Evolutionary conservation across 768 basidiomycete species (phyloP).

Genomic region (Chalciporus piperatus): DNA sequence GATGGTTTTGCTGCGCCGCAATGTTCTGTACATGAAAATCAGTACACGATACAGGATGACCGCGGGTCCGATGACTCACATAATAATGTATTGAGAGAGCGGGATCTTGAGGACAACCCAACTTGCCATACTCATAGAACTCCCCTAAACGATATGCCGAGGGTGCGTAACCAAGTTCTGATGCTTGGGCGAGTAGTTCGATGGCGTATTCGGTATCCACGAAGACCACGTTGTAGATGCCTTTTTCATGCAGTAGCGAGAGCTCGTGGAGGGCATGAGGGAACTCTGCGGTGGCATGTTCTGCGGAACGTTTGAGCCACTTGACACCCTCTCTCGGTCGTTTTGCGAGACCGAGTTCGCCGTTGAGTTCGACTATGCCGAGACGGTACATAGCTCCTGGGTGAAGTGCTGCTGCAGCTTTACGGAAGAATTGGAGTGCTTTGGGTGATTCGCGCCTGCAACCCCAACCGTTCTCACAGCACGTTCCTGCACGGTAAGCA

Average conservation of each 20-base stretch:
- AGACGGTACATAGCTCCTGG: slow-evolving; percentile 97
- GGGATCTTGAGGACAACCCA: slow-evolving; percentile 96
- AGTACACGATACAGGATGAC: slow-evolving; percentile 9
- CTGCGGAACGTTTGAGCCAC: slow-evolving; percentile 97
- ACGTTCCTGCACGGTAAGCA: slow-evolving; percentile 92
- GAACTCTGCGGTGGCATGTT: slow-evolving; percentile 91
- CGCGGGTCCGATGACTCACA: slow-evolving; percentile 49
- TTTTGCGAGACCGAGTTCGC: slow-evolving; percentile 82
- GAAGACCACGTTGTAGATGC: slow-evolving; percentile 97
- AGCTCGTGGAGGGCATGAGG: slow-evolving; percentile 96
- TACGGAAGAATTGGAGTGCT: slow-evolving; percentile 89
- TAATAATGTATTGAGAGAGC: slow-evolving; percentile 99
- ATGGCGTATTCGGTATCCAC: slow-evolving; percentile 95
- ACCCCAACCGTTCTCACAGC: slow-evolving; percentile 99
- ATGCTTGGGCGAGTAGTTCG: slow-evolving; percentile 91
- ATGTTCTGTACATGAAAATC: slow-evolving; percentile 66
- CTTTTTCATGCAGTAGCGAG: slow-evolving; percentile 91
- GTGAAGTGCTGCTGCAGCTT: slow-evolving; percentile 87
- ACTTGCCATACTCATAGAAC: slow-evolving; percentile 98
- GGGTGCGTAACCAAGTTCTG: slow-evolving; percentile 94
- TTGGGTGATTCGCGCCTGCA: slow-evolving; percentile 90
- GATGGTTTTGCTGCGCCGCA: slow-evolving; percentile 94
- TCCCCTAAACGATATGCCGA: slow-evolving; percentile 95
- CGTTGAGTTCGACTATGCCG: slow-evolving; percentile 94
- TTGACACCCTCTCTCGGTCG: slow-evolving; percentile 96